Conservation (phyloP, 129 eudicot genomes). For the Daucus carota region DNA sequence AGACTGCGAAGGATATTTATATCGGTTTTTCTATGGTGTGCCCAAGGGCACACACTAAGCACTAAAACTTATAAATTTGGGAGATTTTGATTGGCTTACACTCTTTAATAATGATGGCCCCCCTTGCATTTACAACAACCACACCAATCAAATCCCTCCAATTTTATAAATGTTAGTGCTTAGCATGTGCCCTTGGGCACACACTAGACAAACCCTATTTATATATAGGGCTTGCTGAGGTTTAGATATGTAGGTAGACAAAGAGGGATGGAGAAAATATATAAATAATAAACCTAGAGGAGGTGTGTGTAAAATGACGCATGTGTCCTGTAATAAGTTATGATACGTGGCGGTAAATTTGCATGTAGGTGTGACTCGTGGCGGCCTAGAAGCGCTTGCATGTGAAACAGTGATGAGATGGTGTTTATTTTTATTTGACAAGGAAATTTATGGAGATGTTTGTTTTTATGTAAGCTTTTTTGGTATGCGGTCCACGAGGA, state of each 20-base stretch:
- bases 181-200: too few relatives aligned
- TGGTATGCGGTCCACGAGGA: not conserved
- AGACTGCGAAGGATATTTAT: not conserved
- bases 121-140: too few relatives aligned
- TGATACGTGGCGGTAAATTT: not conserved
- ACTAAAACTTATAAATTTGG: too few relatives aligned
- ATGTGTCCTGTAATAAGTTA: not conserved
- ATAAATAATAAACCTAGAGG: not conserved
- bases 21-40: too few relatives aligned
- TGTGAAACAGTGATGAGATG: not conserved
- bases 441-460: not conserved
- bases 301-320: not conserved
- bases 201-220: too few relatives aligned
- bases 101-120: too few relatives aligned
- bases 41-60: too few relatives aligned
- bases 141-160: too few relatives aligned
- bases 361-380: conserved; percentile 10
- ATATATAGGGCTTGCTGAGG: too few relatives aligned
- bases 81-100: too few relatives aligned
- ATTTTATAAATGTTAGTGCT: too few relatives aligned
- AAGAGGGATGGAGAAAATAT: not conserved
- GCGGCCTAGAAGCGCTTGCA: not conserved
- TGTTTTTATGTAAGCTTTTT: not conserved
- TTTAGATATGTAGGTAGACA: not conserved
- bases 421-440: not conserved